Conservation (phyloP, 176 grass and related monocot genomes). For the Phoenix roebelenii region DNA sequence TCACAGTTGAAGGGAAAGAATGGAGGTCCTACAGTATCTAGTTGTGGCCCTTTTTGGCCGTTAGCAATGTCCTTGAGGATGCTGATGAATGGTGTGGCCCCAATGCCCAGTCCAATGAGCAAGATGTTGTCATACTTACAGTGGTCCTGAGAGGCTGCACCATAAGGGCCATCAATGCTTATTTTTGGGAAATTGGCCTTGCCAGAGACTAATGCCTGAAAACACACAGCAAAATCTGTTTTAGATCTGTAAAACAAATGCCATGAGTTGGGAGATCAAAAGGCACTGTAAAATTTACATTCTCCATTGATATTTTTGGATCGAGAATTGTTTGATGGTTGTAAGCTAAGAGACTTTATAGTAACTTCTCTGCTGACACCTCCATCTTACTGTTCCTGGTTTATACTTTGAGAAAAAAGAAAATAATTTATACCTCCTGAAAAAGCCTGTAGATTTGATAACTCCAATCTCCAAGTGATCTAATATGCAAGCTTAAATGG, state of each 20-base stretch:
- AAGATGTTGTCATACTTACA: constrained; percentile 36
- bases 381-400: too few relatives aligned
- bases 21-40: not conserved
- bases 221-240: not conserved
- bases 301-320: too few relatives aligned
- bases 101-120: constrained; percentile 45
- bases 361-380: too few relatives aligned
- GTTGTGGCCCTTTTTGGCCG: constrained; percentile 22
- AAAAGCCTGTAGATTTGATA: constrained; percentile 53
- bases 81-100: constrained; percentile 59
- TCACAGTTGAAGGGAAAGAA: constrained; percentile 2
- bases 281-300: too few relatives aligned
- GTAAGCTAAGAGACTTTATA: too few relatives aligned
- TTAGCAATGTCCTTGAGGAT: constrained; percentile 67
- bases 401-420: too few relatives aligned
- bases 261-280: too few relatives aligned
- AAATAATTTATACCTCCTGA: constrained; percentile 27
- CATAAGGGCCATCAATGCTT: constrained; percentile 56
- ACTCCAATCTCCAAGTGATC: constrained; percentile 73
- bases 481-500: constrained; percentile 54
- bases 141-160: constrained; percentile 43
- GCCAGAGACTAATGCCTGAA: constrained; percentile 33
- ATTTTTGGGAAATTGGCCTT: constrained; percentile 34
- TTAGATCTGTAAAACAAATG: too few relatives aligned
- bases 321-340: too few relatives aligned